Conservation (phyloP, 2,329 filamentous ascomycete genomes). For the Rhinocladiella mackenziei region DNA sequence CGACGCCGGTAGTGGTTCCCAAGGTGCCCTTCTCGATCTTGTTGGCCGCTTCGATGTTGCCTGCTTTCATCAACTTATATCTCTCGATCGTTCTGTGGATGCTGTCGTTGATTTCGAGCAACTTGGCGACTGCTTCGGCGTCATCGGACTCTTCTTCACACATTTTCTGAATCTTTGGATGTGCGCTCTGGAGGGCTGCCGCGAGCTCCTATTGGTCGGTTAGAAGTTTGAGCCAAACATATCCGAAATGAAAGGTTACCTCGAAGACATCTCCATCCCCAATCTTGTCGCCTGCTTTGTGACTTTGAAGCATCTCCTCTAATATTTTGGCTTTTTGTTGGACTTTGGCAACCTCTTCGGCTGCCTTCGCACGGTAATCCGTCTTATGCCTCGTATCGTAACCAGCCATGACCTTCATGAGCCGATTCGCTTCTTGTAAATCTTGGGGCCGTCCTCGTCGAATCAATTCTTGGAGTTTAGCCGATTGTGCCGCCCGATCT, state of each 20-base stretch:
- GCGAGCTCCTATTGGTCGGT: slow-evolving; percentile 85
- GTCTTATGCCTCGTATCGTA: slow-evolving; percentile 95
- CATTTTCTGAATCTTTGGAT: slow-evolving; percentile 99
- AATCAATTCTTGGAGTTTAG: slow-evolving; percentile 97
- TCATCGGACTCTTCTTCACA: slow-evolving; percentile 98
- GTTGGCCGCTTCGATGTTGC: slow-evolving; percentile 77
- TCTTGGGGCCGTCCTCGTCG: slow-evolving; percentile 87
- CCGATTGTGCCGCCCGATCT: slow-evolving; percentile 87
- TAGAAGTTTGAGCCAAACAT: no score
- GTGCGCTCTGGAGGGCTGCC: slow-evolving; percentile 81
- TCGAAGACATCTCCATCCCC: slow-evolving; percentile 65
- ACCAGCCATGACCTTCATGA: slow-evolving; percentile 99
- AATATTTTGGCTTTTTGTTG: slow-evolving; percentile 90
- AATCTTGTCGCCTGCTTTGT: slow-evolving; percentile 76
- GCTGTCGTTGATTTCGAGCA: slow-evolving; percentile 97
- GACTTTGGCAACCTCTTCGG: slow-evolving; percentile 89
- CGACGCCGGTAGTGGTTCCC: slow-evolving; percentile 61
- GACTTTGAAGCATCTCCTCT: slow-evolving; percentile 85
- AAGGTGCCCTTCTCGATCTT: slow-evolving; percentile 79
- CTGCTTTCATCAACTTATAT: slow-evolving; percentile 94
- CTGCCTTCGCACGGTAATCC: slow-evolving; percentile 95
- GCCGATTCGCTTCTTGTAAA: slow-evolving; percentile 88
- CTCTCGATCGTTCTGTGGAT: slow-evolving; percentile 95
- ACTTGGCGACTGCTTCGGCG: slow-evolving; percentile 87
- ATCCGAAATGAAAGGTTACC: slow-evolving; percentile 42